A percentile compares a stretch with the other conserved stretches of the same genome.
These are phyloP conservation scores for Botryobasidium botryosum DNA, from an alignment of 768 basidiomycete species.

Conservation along the genomic window DNA sequence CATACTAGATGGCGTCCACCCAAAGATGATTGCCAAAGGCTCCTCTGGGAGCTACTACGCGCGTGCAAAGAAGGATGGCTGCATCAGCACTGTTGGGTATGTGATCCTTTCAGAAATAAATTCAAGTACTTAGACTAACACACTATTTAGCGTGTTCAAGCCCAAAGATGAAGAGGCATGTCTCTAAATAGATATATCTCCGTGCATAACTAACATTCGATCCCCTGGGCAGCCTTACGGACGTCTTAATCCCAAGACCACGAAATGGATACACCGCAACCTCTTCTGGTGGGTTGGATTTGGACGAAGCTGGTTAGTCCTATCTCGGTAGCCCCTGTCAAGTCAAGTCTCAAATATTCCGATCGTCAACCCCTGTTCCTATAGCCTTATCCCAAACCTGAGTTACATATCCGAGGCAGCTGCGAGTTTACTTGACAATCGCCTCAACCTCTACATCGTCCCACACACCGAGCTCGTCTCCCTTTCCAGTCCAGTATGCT, in stretches of 20 bases:
- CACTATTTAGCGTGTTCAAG: slow-evolving; percentile 58
- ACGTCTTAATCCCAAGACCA: slow-evolving; percentile 78
- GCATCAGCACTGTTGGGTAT: slow-evolving; percentile 66
- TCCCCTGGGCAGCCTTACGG: slow-evolving; percentile 55
- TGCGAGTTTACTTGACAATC: slow-evolving; percentile 63
- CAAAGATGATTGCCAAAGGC: slow-evolving; percentile 81
- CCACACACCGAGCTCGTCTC: slow-evolving; percentile 74
- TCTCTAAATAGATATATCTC: too few species aligned
- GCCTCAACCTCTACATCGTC: slow-evolving; percentile 62
- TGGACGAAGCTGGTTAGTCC: slow-evolving; percentile 74
- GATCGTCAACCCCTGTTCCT: background rate
- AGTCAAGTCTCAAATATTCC: background rate
- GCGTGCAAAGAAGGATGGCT: slow-evolving; percentile 60
- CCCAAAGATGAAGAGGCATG: slow-evolving; percentile 35
- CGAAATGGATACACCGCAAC: slow-evolving; percentile 80
- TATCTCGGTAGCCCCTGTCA: slow-evolving; percentile 1
- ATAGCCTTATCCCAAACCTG: too few species aligned
- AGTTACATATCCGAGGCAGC: slow-evolving; percentile 86
- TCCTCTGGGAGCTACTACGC: slow-evolving; percentile 87
- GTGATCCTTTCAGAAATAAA: too few species aligned
- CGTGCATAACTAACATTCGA: slow-evolving; percentile 3
- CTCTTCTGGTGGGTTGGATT: slow-evolving; percentile 84
- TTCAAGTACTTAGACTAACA: background rate
- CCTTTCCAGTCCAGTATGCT: slow-evolving; percentile 46
- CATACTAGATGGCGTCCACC: slow-evolving; percentile 63